Evolutionary conservation across 2,329 filamentous ascomycete genomes (phyloP).

Genomic region (Ophiocordyceps camponoti-rufipedis): DNA sequence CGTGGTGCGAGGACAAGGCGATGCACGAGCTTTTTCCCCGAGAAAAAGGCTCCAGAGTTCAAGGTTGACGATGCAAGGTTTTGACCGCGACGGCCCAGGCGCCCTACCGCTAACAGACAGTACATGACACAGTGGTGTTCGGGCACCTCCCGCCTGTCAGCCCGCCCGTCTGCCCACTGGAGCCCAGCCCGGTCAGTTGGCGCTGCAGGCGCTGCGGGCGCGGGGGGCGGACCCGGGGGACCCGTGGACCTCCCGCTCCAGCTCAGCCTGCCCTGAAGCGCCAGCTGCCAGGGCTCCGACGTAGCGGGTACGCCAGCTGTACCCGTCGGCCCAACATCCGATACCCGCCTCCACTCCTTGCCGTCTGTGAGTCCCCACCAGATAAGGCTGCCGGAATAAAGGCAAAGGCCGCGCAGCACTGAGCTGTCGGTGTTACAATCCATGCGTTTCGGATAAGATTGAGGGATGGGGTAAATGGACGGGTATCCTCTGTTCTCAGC

Average conservation of each 20-base stretch:
- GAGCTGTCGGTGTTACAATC: no score
- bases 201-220: background rate
- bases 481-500: no score
- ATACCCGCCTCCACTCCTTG: background rate
- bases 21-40: constrained; percentile 19
- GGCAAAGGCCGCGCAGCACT: no score
- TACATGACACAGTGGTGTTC: no score
- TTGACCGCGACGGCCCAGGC: constrained; percentile 14
- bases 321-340: background rate
- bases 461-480: no score
- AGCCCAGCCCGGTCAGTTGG: background rate
- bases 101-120: background rate
- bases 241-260: no score
- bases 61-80: constrained; percentile 16
- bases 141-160: background rate
- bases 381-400: no score
- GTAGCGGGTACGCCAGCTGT: background rate
- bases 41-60: constrained; percentile 16
- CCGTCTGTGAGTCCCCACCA: no score
- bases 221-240: no score
- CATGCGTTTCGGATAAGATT: no score
- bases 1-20: constrained; percentile 10
- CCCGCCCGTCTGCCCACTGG: background rate
- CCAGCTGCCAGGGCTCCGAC: background rate
- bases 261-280: background rate